Evolutionary conservation across 208 protist species (phyloP).

Genomic region (Tritrichomonas foetus): DNA sequence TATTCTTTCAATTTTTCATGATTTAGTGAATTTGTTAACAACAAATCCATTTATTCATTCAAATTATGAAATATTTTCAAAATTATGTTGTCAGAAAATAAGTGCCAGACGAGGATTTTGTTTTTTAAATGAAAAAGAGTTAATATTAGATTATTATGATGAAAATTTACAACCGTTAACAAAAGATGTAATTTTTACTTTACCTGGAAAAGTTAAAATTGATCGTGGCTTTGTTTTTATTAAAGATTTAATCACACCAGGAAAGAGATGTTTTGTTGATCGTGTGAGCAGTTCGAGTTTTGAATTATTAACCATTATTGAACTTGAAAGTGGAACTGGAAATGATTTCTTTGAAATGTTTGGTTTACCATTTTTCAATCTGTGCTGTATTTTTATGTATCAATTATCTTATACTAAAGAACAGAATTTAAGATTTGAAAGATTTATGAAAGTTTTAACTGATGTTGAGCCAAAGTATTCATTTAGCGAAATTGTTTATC

Average conservation of each 20-base stretch:
- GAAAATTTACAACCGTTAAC: background rate
- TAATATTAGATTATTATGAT: background rate
- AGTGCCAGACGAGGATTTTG: background rate
- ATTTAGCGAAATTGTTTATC: background rate
- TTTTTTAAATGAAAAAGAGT: background rate
- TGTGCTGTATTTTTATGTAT: constrained; percentile 4
- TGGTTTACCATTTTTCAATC: background rate
- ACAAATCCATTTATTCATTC: background rate
- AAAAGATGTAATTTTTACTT: background rate
- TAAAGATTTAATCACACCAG: background rate
- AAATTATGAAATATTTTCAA: background rate
- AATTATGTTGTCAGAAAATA: background rate
- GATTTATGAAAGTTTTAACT: background rate
- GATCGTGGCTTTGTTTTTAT: background rate
- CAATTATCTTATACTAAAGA: constrained; percentile 25
- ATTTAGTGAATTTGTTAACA: background rate
- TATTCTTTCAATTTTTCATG: background rate
- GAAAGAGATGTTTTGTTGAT: background rate
- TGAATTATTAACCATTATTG: background rate
- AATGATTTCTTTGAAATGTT: background rate
- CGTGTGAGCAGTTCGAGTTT: background rate
- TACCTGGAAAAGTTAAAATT: background rate
- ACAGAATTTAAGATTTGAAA: background rate
- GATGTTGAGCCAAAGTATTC: background rate
- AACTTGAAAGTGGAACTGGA: background rate